Conservation (phyloP, 1,139 yeast species). For the Yamadazyma pseudoaaseri region DNA sequence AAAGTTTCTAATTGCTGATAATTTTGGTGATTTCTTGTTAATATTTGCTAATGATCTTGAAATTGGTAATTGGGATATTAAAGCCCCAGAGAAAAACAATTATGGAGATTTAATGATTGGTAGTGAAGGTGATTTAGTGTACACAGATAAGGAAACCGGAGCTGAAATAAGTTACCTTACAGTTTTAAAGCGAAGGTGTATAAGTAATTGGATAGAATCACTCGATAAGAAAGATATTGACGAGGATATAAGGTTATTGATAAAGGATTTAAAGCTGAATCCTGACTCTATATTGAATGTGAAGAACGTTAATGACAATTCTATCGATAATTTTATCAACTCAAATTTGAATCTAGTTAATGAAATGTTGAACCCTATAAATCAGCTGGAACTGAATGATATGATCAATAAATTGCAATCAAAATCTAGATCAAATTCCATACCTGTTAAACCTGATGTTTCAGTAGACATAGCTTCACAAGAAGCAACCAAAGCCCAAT, state of each 20-base stretch:
- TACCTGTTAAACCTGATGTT: background rate
- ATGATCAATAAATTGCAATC: background rate
- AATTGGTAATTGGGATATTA: conserved; percentile 68
- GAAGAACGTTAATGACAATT: conserved; percentile 16
- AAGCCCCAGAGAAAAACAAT: conserved; percentile 45
- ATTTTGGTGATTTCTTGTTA: conserved; percentile 82
- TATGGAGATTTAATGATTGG: conserved; percentile 58
- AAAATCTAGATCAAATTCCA: no score
- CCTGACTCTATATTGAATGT: conserved; percentile 20
- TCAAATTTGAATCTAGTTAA: conserved; percentile 20
- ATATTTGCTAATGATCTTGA: conserved; percentile 84
- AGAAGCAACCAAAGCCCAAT: conserved; percentile 1
- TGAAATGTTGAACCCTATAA: conserved; percentile 3
- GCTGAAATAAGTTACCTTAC: conserved; percentile 14
- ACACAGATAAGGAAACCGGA: conserved; percentile 42
- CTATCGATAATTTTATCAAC: conserved; percentile 30
- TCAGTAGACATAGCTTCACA: background rate
- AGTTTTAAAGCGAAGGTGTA: conserved; percentile 14
- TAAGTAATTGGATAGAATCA: conserved; percentile 24
- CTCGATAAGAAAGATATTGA: conserved; percentile 18
- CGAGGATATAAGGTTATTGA: conserved; percentile 19
- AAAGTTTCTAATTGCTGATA: conserved; percentile 73
- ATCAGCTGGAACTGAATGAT: conserved; percentile 1
- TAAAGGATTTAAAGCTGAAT: conserved; percentile 23
- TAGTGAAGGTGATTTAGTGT: conserved; percentile 70